Conservation (phyloP, 495 filamentous ascomycete species). For the Apiosordaria backusii region DNA sequence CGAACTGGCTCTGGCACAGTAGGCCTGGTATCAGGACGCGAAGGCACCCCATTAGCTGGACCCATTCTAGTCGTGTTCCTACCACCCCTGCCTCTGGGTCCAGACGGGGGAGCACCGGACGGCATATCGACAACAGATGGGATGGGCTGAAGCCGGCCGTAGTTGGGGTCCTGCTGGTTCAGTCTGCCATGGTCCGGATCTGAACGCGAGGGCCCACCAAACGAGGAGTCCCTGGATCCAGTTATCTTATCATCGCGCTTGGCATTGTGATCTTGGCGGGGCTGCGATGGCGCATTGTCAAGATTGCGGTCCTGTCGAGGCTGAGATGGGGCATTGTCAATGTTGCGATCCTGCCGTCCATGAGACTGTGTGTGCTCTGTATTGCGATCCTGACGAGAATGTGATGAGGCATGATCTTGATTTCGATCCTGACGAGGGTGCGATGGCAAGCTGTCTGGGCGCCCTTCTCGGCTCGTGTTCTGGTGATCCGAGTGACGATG, state of each 20-base stretch:
- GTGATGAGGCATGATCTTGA: background rate
- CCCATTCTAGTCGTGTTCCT: constrained; percentile 36
- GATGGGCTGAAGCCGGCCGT: constrained; percentile 56
- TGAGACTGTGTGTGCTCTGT: constrained; percentile 10
- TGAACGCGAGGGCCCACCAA: constrained; percentile 30
- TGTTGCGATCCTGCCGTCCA: constrained; percentile 31
- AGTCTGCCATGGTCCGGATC: constrained; percentile 57
- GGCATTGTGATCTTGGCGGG: constrained; percentile 33
- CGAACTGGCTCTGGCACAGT: constrained; percentile 34
- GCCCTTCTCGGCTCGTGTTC: constrained; percentile 34
- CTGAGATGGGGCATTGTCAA: constrained; percentile 20
- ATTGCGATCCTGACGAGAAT: background rate
- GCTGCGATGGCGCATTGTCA: constrained; percentile 22
- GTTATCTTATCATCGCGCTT: constrained; percentile 37
- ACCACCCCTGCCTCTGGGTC: constrained; percentile 57
- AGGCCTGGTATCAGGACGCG: constrained; percentile 38
- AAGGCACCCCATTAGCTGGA: constrained; percentile 32
- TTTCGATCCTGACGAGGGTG: background rate
- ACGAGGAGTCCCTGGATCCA: constrained; percentile 33
- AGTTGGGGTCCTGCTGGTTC: constrained; percentile 58
- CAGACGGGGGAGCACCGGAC: constrained; percentile 56
- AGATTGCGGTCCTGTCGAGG: constrained; percentile 32
- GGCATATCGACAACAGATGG: constrained; percentile 44
- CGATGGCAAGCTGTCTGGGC: constrained; percentile 22
- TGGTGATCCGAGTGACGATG: constrained; percentile 41